Conservation (phyloP, 2,329 filamentous ascomycete species). For the Neofusicoccum laricinum region DNA sequence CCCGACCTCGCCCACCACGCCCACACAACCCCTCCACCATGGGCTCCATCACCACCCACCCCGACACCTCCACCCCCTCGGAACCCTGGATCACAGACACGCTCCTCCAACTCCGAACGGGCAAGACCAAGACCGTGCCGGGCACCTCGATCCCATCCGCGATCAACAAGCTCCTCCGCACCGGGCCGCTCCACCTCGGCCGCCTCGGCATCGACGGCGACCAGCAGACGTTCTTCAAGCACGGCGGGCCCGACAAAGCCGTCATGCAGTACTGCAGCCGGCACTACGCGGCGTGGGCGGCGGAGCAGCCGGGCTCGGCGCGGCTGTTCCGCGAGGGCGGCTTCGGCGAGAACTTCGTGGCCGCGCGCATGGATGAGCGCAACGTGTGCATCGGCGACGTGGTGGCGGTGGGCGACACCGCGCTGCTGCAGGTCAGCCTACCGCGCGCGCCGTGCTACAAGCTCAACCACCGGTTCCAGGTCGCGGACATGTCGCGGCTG, state of each 20-base stretch:
- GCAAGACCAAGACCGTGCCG: slow-evolving; percentile 53
- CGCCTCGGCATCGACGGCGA: slow-evolving; percentile 56
- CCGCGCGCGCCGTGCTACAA: slow-evolving; percentile 67
- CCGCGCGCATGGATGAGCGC: slow-evolving; percentile 57
- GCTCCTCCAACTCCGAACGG: slow-evolving; percentile 57
- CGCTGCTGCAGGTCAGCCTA: slow-evolving; percentile 58
- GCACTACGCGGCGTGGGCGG: slow-evolving; percentile 57
- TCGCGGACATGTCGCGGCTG: slow-evolving; percentile 60
- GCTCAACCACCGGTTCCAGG: slow-evolving; percentile 64
- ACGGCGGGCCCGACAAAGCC: slow-evolving; percentile 63
- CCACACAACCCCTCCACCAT: too few species aligned
- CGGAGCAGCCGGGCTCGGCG: slow-evolving; percentile 51
- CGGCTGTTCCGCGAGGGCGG: slow-evolving; percentile 55
- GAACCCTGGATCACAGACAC: slow-evolving; percentile 39
- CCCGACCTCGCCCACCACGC: too few species aligned
- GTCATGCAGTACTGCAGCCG: slow-evolving; percentile 59
- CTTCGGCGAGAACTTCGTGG: slow-evolving; percentile 65
- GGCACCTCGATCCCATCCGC: slow-evolving; percentile 52
- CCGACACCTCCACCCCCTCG: slow-evolving; percentile 20
- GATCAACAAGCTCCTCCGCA: slow-evolving; percentile 53
- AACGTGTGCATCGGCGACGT: slow-evolving; percentile 66
- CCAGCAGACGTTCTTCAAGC: slow-evolving; percentile 61
- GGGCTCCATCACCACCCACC: too few species aligned
- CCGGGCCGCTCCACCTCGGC: slow-evolving; percentile 46
- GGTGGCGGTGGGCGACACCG: slow-evolving; percentile 49